Conservation (phyloP, 2,329 filamentous ascomycete species). For the Xylaria multiplex region DNA sequence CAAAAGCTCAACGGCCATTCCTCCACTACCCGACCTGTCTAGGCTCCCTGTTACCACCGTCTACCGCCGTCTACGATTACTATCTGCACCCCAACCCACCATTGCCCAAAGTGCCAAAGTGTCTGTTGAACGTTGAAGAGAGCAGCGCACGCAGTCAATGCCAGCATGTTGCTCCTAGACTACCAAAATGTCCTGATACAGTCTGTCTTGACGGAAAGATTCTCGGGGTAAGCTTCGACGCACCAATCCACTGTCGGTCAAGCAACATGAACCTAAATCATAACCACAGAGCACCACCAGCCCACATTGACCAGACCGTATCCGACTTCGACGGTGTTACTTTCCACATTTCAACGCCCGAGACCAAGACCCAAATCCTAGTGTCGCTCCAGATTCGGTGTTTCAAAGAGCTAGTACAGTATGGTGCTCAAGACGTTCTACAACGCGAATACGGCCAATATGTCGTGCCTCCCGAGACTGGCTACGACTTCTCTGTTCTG, state of each 20-base stretch:
- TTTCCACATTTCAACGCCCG: slow-evolving; percentile 97
- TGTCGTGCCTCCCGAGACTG: slow-evolving; percentile 85
- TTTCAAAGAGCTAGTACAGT: slow-evolving; percentile 89
- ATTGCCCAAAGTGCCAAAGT: slow-evolving; percentile 3
- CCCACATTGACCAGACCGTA: slow-evolving; percentile 95
- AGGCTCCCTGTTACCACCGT: slow-evolving; percentile 6
- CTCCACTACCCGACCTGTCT: slow-evolving; percentile 13
- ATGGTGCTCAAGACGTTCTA: slow-evolving; percentile 91
- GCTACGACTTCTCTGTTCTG: slow-evolving; percentile 94
- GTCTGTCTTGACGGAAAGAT: slow-evolving; percentile 92
- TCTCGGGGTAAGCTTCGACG: slow-evolving; percentile 74
- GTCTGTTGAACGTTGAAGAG: slow-evolving; percentile 31
- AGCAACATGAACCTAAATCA: slow-evolving; percentile 54
- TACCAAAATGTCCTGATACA: slow-evolving; percentile 99
- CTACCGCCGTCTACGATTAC: neutral
- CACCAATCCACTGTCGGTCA: slow-evolving; percentile 7
- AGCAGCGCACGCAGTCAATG: slow-evolving; percentile 36
- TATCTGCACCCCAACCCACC: slow-evolving; percentile 29
- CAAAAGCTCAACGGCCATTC: slow-evolving; percentile 35
- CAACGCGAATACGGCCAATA: slow-evolving; percentile 94
- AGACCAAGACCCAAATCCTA: slow-evolving; percentile 91
- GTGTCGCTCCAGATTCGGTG: slow-evolving; percentile 96
- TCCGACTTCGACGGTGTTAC: slow-evolving; percentile 99
- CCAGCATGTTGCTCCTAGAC: slow-evolving; percentile 89
- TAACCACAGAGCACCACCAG: slow-evolving; percentile 75